Conservation (phyloP, 495 filamentous ascomycete genomes). For the Acidiella bohemica region DNA sequence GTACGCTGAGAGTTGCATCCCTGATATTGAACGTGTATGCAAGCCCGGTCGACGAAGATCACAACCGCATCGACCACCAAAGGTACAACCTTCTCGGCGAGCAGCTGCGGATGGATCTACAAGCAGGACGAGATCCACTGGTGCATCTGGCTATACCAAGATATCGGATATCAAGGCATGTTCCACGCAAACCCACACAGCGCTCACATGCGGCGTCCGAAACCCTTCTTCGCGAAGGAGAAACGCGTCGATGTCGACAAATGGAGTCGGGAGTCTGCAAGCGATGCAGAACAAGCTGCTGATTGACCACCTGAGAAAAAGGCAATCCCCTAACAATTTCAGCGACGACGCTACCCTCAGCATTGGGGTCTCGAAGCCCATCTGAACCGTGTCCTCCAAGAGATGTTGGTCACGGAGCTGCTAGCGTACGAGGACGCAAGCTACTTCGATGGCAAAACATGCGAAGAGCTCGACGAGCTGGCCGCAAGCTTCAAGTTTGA, state of each 20-base stretch:
- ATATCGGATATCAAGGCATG: conserved; percentile 50
- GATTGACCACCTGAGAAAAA: conserved; percentile 6
- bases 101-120: conserved; percentile 46
- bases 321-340: conserved; percentile 7
- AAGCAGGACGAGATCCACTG: conserved; percentile 42
- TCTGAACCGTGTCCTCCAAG: conserved; percentile 39
- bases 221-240: conserved; percentile 45
- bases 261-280: conserved; percentile 41
- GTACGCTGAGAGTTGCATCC: too few species aligned
- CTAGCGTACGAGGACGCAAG: conserved; percentile 45
- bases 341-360: conserved; percentile 36
- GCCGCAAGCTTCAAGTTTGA: conserved; percentile 46
- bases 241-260: conserved; percentile 38
- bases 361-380: conserved; percentile 44
- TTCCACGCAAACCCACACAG: conserved; percentile 35
- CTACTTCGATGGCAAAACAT: conserved; percentile 39
- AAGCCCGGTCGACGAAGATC: conserved; percentile 24
- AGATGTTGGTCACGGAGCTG: conserved; percentile 40
- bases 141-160: conserved; percentile 53
- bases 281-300: conserved; percentile 4
- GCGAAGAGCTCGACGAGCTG: conserved; percentile 42
- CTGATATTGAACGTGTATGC: conserved; percentile 47
- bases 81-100: conserved; percentile 42
- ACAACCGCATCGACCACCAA: conserved; percentile 35
- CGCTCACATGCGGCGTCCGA: conserved; percentile 38